Percentiles rank a stretch among this genome's conserved stretches.
Evolutionary conservation across 1,284 basidiomycete genomes (phyloP).

Genomic region (Melampsora americana): DNA sequence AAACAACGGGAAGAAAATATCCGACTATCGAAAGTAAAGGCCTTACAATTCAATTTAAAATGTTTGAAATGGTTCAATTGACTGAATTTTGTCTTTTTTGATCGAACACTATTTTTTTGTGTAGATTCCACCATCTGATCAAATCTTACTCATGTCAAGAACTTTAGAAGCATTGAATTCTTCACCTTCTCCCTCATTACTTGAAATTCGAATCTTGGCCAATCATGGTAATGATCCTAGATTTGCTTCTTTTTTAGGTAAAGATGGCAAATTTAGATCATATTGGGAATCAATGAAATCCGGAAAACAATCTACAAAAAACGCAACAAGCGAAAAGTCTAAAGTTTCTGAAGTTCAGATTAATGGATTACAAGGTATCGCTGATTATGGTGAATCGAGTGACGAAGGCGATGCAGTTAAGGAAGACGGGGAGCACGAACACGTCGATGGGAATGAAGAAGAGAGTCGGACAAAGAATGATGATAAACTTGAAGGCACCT

Average conservation of each 20-base stretch:
- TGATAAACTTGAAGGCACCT: not conserved
- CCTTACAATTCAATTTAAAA: not conserved
- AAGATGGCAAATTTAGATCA: slow-evolving; percentile 25
- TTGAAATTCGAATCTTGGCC: slow-evolving; percentile 37
- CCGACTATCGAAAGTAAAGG: slow-evolving; percentile 21
- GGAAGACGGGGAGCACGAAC: not conserved
- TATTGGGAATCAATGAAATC: slow-evolving; percentile 42
- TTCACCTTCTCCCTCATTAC: slow-evolving; percentile 30
- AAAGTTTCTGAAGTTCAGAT: not conserved
- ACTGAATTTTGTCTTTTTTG: not conserved
- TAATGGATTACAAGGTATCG: slow-evolving; percentile 9
- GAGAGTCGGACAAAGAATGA: not conserved
- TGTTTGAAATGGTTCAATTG: not conserved
- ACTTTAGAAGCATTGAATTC: slow-evolving; percentile 23
- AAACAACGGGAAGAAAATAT: slow-evolving; percentile 24
- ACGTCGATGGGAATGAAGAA: not conserved
- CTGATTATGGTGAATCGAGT: slow-evolving; percentile 37
- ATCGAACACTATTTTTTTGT: not conserved
- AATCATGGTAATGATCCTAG: slow-evolving; percentile 31
- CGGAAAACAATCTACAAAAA: not conserved
- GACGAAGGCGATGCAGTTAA: not conserved
- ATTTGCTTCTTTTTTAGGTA: slow-evolving; percentile 32
- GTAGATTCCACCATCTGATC: slow-evolving; percentile 36
- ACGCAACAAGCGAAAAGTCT: not conserved
- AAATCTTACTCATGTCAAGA: slow-evolving; percentile 20